A percentile compares a stretch with the other conserved stretches of the same genome.
These are phyloP conservation scores for Termitomyces sp. DNA, from an alignment of 768 basidiomycete genomes.

Conservation along the genomic window DNA sequence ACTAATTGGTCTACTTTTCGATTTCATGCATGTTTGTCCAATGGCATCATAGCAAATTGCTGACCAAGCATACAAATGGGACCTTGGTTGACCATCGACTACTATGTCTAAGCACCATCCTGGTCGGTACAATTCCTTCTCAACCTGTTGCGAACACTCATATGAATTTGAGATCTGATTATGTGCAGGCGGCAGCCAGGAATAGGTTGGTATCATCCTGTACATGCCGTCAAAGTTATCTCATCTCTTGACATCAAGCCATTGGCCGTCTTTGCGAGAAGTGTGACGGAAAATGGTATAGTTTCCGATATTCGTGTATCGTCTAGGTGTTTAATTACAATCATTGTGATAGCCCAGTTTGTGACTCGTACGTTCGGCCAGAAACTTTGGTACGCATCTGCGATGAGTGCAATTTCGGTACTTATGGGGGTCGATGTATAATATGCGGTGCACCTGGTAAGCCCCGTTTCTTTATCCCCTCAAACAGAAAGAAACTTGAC, in stretches of 20 bases:
- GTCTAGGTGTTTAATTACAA: not conserved
- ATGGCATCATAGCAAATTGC: not conserved
- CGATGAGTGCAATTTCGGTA: conserved; percentile 99
- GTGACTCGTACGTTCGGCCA: conserved; percentile 98
- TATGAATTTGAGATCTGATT: conserved; percentile 69
- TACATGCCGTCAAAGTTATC: conserved; percentile 2
- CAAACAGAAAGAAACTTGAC: not conserved
- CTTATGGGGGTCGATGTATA: conserved; percentile 95
- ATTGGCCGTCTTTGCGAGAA: conserved; percentile 98
- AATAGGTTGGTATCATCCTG: conserved; percentile 58
- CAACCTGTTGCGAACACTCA: not conserved
- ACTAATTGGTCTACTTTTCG: no score
- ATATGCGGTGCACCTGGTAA: conserved; percentile 94
- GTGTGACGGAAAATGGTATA: conserved; percentile 98
- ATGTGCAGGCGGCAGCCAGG: conserved; percentile 98
- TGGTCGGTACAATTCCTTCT: conserved; percentile 31
- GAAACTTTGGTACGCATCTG: conserved; percentile 98
- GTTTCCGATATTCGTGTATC: not conserved
- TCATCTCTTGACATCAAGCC: conserved; percentile 40
- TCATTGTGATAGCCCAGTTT: conserved; percentile 68
- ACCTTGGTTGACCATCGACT: conserved; percentile 1
- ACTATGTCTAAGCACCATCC: conserved; percentile 90
- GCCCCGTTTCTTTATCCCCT: conserved; percentile 11
- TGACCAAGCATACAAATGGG: conserved; percentile 6
- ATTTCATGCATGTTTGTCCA: no score